These are phyloP conservation scores for Nemophila menziesii DNA, from an alignment of 257 asterid genomes.

Conservation along the genomic window DNA sequence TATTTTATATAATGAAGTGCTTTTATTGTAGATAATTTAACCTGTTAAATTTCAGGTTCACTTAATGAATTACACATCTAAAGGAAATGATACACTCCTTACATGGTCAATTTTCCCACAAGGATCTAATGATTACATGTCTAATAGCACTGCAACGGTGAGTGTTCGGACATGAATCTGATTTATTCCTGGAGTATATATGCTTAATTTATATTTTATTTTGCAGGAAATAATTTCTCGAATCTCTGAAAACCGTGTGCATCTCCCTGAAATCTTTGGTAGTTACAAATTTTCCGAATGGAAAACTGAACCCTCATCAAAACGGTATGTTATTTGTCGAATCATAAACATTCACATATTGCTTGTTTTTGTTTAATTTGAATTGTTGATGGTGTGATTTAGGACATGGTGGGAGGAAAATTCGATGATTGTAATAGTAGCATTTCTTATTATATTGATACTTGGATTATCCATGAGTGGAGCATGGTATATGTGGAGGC, in stretches of 20 bases:
- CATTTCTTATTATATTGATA: constrained; percentile 21
- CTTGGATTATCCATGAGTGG: constrained; percentile 46
- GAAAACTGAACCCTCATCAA: constrained; percentile 47
- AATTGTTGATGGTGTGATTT: constrained; percentile 15
- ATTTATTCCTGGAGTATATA: constrained; percentile 6
- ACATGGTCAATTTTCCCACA: constrained; percentile 69
- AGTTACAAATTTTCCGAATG: constrained; percentile 53
- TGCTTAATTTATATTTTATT: constrained; percentile 5
- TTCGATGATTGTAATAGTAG: constrained; percentile 24
- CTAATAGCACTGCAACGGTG: constrained; percentile 68
- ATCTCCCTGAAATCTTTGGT: constrained; percentile 70
- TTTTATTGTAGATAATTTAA: constrained; percentile 17
- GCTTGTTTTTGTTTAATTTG: not conserved
- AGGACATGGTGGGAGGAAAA: constrained; percentile 54
- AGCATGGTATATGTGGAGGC: constrained; percentile 56
- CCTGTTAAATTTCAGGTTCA: constrained; percentile 77
- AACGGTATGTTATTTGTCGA: constrained; percentile 32
- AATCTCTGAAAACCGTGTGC: constrained; percentile 38
- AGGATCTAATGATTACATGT: constrained; percentile 39
- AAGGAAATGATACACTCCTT: constrained; percentile 52
- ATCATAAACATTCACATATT: not conserved
- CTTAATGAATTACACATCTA: constrained; percentile 43
- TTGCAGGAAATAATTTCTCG: constrained; percentile 53
- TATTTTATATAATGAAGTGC: constrained; percentile 8
- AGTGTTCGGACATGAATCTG: not conserved